These are phyloP conservation scores for Anisogramma anomala DNA, from an alignment of 2,329 filamentous ascomycete species.

Conservation along the genomic window DNA sequence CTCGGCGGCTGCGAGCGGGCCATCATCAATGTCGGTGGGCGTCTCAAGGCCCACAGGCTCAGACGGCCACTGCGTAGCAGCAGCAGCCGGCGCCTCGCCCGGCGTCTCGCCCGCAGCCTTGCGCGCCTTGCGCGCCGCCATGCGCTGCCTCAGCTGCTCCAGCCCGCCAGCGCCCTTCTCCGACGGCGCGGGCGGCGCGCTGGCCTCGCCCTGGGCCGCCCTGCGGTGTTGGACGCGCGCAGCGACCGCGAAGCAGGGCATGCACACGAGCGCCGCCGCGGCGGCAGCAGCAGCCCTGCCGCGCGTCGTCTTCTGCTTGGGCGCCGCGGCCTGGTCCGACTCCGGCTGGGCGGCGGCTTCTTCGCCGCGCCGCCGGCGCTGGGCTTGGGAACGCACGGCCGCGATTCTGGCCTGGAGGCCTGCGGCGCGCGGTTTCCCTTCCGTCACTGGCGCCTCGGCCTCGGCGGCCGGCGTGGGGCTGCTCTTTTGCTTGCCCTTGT, in stretches of 20 bases:
- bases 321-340: neutral
- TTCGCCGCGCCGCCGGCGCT: neutral
- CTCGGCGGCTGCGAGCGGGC: neutral
- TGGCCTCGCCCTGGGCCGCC: neutral
- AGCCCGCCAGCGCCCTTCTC: neutral
- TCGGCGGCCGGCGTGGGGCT: neutral
- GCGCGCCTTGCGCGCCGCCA: slow-evolving; percentile 3
- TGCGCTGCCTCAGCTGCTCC: slow-evolving; percentile 5
- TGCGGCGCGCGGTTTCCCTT: neutral
- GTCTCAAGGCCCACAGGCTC: neutral
- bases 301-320: neutral
- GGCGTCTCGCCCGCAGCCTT: neutral
- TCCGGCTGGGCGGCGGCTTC: neutral
- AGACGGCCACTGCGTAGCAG: too few relatives aligned
- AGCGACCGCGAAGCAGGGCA: slow-evolving; percentile 3
- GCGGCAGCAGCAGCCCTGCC: slow-evolving; percentile 1
- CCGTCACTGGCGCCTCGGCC: neutral
- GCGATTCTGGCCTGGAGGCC: slow-evolving; percentile 1
- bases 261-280: neutral
- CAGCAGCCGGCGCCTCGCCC: neutral
- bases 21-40: neutral
- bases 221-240: slow-evolving; percentile 3
- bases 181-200: neutral
- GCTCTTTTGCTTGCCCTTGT: neutral
- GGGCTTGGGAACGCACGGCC: neutral